These are phyloP conservation scores for Houttuynia cordata DNA, from an alignment of 164 flowering plant genomes.

Conservation along the genomic window DNA sequence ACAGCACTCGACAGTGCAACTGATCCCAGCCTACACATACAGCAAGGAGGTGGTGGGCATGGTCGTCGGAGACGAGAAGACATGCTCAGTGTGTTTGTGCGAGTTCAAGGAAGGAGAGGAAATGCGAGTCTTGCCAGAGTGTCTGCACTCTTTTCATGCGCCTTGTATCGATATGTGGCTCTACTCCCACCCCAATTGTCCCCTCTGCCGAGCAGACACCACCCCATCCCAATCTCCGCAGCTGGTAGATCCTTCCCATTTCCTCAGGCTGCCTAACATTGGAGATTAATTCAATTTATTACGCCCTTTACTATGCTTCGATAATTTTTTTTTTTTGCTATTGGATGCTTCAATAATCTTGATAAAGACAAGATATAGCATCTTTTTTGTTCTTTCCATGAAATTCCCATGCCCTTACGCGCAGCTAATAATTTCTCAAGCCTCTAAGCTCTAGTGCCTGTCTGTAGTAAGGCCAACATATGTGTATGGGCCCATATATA, in stretches of 20 bases:
- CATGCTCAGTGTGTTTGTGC: slow-evolving; percentile 57
- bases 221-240: slow-evolving; percentile 7
- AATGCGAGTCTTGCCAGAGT: slow-evolving; percentile 43
- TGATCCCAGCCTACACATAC: slow-evolving; percentile 3
- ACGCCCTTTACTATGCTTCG: too few species aligned
- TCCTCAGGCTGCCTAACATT: background rate
- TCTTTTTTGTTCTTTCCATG: too few species aligned
- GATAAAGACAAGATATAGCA: too few species aligned
- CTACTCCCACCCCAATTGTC: slow-evolving; percentile 58
- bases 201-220: slow-evolving; percentile 44
- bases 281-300: too few species aligned
- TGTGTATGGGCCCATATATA: too few species aligned
- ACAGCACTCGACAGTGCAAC: slow-evolving; percentile 1
- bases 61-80: slow-evolving; percentile 14
- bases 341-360: too few species aligned
- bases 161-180: slow-evolving; percentile 76
- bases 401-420: too few species aligned
- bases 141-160: slow-evolving; percentile 44
- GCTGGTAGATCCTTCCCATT: background rate
- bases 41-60: slow-evolving; percentile 25
- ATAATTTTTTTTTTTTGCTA: too few species aligned
- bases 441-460: too few species aligned
- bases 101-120: slow-evolving; percentile 43
- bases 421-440: too few species aligned
- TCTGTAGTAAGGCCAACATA: too few species aligned